Base-by-base conservation (phyloP, 1,139 yeast genomes). In the Suhomyces taliae region DNA sequence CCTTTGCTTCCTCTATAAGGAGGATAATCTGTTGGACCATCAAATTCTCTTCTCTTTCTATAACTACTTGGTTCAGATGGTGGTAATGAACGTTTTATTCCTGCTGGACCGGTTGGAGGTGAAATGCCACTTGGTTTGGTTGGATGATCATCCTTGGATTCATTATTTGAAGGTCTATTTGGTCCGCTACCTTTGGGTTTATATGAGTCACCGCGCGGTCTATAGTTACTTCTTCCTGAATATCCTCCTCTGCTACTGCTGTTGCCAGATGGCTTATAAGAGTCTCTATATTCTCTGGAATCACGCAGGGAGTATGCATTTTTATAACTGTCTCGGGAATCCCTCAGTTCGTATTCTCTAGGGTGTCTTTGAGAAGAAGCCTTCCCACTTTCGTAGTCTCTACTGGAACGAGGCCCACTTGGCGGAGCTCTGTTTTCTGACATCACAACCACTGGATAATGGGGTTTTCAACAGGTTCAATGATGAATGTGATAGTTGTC, bases 341-440 rank as follows among this genome's bases (percentile, higher is more conserved):
- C 48, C n/a, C 46, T 34, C 11, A 29, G 48, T 33, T 52, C 52
- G 29, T 39, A 49, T 34, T 39, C 45, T 9, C 41, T 29, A 24
- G 32, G 49, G 10, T 6, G 4, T 39, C 47, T 19, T 32, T 10
- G 39, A 19, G 12, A 6, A 5, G 41, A 41, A 7, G 48, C 24
- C 24, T 44, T 41, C 24, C 43, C 46, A 19, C 55, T 48, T 27
- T 51, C 53, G 37, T 50, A 57, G 40, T 59, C 61, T 44, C 66
- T 56, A n/a, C 60, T 56, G 5, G 67, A 69, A 45, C 61, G 66
- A 2, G 75, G 74, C 6, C 74, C 75, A 1, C 66, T 48, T 36
- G 74, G 70, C 15, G 73, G 78, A 54, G 72, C 76, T 59, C 74
- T 71, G 51, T 70, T 65, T 46, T 74, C 78, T 34, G 79, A 72